Evolutionary conservation across 129 eudicot species (phyloP), one percentile per base, ranked within the genome.

Genomic region (Deinandra increscens): DNA sequence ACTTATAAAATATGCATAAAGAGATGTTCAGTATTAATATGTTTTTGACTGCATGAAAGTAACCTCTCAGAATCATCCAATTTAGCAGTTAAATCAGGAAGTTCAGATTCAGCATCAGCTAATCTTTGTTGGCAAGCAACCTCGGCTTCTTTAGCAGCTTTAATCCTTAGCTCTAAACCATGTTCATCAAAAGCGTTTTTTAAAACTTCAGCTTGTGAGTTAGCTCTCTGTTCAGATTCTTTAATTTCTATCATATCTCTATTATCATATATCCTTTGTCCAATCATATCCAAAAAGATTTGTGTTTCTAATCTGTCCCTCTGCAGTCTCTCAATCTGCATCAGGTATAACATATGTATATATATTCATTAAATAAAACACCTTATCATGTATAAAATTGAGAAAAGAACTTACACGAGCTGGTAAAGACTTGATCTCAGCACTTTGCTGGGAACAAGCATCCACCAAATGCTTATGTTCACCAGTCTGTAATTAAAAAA

Each of bases 81-180:
- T 79, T 81, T 79, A 58, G 78, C 83, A 81, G 90, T 79, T 82
- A 93, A 77, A 55, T 89, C 95, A 79, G 90, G 86, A 56, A 89
- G 89, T 83, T 93, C 98, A 63, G 97, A 87, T 85, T 89, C 96
- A 63, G 98, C 88, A 42, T 68, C 79, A 31, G 88, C 80, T 37
- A 93, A 85, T 75, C 98, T 82, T 68, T 83, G 92, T 74, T 83
- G 88, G 84, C 92, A 93, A 50, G 95, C 95, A 71, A 84, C 78
- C 84, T 93, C 97, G 10, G 97, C 90, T 87, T 93, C 98, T 78
- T 93, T 85, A 60, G 98, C 98, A 69, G 98, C 84, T 81, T 85
- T 93, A 38, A 93, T 84, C 79, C 98, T 83, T 77, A 93, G 82
- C 75, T 89, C 95, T 45, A 93, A 74, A 75, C 89, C 78, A 39